A percentile compares a stretch with the other conserved stretches of the same genome.
phyloP scores from a whole-genome alignment of 768 basidiomycete genomes.

The Tephrocybe sp. region DNA sequence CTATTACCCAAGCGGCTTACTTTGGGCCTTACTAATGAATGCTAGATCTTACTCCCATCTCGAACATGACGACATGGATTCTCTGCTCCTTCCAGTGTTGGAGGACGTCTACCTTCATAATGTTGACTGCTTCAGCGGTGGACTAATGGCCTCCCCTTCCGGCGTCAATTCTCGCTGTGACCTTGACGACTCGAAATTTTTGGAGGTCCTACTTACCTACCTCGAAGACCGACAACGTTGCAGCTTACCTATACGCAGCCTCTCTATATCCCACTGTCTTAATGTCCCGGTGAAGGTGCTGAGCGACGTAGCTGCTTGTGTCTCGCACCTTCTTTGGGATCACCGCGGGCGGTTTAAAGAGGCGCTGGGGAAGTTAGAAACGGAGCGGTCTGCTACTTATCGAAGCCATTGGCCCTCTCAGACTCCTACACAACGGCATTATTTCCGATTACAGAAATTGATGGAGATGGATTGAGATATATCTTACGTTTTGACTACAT shows the following conservation, averaged over 20 bases:
- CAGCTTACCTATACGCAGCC: slow-evolving; percentile 27
- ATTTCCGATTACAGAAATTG: slow-evolving; percentile 29
- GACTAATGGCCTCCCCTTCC: slow-evolving; percentile 34
- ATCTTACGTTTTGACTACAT: background rate
- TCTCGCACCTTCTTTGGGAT: slow-evolving; percentile 33
- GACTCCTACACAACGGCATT: slow-evolving; percentile 25
- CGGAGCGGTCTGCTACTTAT: slow-evolving; percentile 25
- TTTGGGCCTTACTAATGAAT: slow-evolving; percentile 38
- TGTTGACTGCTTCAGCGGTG: slow-evolving; percentile 37
- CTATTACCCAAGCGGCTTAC: slow-evolving; percentile 34
- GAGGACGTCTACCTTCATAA: slow-evolving; percentile 36
- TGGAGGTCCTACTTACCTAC: slow-evolving; percentile 33
- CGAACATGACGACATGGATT: slow-evolving; percentile 22
- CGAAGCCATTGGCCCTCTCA: slow-evolving; percentile 19
- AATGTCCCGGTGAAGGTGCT: slow-evolving; percentile 25
- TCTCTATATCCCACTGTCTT: slow-evolving; percentile 33
- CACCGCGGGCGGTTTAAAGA: slow-evolving; percentile 24
- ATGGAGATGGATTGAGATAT: slow-evolving; percentile 23
- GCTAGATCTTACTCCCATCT: slow-evolving; percentile 27
- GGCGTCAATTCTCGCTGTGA: slow-evolving; percentile 32
- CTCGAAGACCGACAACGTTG: slow-evolving; percentile 28
- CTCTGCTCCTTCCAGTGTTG: slow-evolving; percentile 29
- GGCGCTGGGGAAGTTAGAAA: slow-evolving; percentile 19
- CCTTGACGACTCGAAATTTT: slow-evolving; percentile 38
- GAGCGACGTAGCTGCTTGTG: slow-evolving; percentile 22